Evolutionary conservation across 1,284 basidiomycete species (phyloP).

Genomic region (Malassezia nana): DNA sequence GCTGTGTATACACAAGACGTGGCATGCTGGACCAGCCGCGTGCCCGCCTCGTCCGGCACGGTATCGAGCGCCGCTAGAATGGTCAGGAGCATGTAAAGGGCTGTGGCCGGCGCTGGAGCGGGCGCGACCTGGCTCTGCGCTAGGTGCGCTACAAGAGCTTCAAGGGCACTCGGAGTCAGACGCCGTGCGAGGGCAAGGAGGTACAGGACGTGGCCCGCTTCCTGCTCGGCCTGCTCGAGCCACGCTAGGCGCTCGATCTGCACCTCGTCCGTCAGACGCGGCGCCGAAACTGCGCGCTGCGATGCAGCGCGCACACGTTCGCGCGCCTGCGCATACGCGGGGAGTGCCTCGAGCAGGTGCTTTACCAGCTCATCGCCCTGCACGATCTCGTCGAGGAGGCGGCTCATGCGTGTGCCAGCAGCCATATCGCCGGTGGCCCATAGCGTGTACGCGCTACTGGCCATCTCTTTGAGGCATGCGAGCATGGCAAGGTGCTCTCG

Average conservation of each 20-base stretch:
- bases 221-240: constrained; percentile 35
- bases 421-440: constrained; percentile 31
- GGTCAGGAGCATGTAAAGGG: constrained; percentile 63
- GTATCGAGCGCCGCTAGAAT: constrained; percentile 62
- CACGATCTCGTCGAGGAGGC: constrained; percentile 32
- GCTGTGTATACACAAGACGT: constrained; percentile 1
- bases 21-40: constrained; percentile 10
- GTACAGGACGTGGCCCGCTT: constrained; percentile 39
- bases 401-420: constrained; percentile 34
- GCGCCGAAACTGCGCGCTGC: constrained; percentile 10
- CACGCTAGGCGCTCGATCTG: constrained; percentile 37
- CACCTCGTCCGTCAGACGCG: constrained; percentile 36
- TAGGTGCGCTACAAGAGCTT: constrained; percentile 21
- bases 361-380: background rate
- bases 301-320: constrained; percentile 23
- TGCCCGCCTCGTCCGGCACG: constrained; percentile 50
- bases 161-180: constrained; percentile 25
- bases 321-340: constrained; percentile 21
- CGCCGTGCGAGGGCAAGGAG: constrained; percentile 36
- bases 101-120: constrained; percentile 49
- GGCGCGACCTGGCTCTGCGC: constrained; percentile 11
- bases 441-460: constrained; percentile 35
- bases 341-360: constrained; percentile 28
- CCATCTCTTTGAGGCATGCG: constrained; percentile 37
- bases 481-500: constrained; percentile 39